Evolutionary conservation across 148 eudicot genomes (phyloP).

Genomic region (Diospyros lotus): DNA sequence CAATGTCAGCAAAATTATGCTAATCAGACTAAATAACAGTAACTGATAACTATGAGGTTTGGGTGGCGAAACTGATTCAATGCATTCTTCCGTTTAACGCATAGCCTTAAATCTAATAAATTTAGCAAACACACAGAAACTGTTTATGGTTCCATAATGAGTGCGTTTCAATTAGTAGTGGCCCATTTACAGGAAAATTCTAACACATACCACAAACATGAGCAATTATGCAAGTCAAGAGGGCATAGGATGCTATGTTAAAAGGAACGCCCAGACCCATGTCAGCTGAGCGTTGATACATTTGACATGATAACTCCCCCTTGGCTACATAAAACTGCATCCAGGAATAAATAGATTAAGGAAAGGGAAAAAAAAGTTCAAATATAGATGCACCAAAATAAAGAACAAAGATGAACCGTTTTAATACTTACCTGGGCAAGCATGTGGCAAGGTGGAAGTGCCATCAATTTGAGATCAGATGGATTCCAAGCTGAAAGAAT

Average conservation of each 20-base stretch:
- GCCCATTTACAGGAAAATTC: too few relatives aligned
- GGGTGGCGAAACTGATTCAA: not conserved
- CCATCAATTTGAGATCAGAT: conserved; percentile 79
- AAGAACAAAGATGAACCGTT: not conserved
- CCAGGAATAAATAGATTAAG: not conserved
- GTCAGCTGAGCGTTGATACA: conserved; percentile 98
- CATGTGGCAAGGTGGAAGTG: conserved; percentile 97
- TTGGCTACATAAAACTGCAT: conserved; percentile 86
- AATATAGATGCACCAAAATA: not conserved
- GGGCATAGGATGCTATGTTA: conserved; percentile 87
- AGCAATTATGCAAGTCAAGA: conserved; percentile 93
- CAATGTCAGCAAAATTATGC: not conserved
- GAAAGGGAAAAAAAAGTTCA: not conserved
- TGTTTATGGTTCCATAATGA: not conserved
- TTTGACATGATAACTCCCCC: conserved; percentile 90
- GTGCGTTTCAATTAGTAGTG: not conserved
- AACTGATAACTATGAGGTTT: not conserved
- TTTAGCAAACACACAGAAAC: not conserved
- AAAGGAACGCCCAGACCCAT: conserved; percentile 98
- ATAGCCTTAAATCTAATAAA: not conserved
- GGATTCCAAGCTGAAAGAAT: conserved; percentile 99
- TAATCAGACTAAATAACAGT: not conserved
- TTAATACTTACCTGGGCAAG: conserved; percentile 56
- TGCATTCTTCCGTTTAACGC: not conserved
- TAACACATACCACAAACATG: conserved; percentile 77